Conservation (phyloP, 352 stramenopile species). For the Phytophthora melonis region DNA sequence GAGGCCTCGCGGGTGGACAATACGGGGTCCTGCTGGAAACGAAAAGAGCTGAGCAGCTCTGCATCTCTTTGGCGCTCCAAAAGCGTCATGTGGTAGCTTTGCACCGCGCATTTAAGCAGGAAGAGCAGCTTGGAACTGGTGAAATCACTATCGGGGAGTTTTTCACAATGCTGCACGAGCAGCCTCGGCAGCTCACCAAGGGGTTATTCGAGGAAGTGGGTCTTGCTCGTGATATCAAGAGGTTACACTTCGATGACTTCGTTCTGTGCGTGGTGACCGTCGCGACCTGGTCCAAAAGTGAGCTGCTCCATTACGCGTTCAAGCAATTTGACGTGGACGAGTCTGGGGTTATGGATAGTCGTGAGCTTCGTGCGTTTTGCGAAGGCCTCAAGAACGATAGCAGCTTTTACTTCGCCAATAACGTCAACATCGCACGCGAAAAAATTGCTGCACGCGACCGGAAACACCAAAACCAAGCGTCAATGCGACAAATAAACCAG, state of each 20-base stretch:
- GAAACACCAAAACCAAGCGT: constrained; percentile 6
- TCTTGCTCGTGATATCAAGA: constrained; percentile 34
- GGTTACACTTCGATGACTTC: constrained; percentile 71
- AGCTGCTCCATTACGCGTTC: constrained; percentile 76
- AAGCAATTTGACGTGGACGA: constrained; percentile 71
- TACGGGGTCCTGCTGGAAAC: constrained; percentile 66
- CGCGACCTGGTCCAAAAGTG: constrained; percentile 52
- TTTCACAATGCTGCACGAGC: constrained; percentile 59
- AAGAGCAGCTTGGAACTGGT: constrained; percentile 56
- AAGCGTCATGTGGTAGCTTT: constrained; percentile 53
- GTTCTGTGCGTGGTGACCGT: constrained; percentile 66
- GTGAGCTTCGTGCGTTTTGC: constrained; percentile 63
- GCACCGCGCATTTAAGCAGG: constrained; percentile 44
- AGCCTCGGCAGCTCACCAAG: constrained; percentile 63
- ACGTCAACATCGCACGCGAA: constrained; percentile 65
- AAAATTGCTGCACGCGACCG: constrained; percentile 45
- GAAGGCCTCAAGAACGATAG: constrained; percentile 59
- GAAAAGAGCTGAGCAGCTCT: constrained; percentile 58
- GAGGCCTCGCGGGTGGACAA: constrained; percentile 48
- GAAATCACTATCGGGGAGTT: constrained; percentile 75
- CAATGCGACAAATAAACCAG: background rate
- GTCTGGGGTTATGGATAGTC: constrained; percentile 70
- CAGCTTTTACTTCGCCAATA: constrained; percentile 76
- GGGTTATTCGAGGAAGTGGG: constrained; percentile 63
- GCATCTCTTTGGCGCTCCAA: constrained; percentile 53